These are phyloP conservation scores for Sicyos edulis DNA, from an alignment of 306 rosid genomes.

Conservation along the genomic window DNA sequence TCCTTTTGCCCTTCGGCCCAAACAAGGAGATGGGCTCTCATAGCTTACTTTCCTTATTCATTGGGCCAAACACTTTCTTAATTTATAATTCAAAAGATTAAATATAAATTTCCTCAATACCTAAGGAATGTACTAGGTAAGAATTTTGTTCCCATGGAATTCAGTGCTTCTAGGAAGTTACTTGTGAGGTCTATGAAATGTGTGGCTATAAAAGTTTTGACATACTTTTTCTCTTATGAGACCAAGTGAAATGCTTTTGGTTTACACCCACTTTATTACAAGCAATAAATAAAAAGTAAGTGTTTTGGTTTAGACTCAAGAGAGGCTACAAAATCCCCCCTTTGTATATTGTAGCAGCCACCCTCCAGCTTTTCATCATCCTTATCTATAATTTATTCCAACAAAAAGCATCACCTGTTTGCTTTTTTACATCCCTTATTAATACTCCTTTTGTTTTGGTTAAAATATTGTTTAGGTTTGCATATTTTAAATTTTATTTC, in stretches of 20 bases:
- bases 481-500: too few species aligned
- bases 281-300: neutral
- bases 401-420: neutral
- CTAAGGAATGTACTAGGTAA: neutral
- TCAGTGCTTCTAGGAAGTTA: constrained; percentile 5
- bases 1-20: too few species aligned
- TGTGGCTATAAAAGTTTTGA: neutral
- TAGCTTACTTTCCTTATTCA: too few species aligned
- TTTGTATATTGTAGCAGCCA: neutral
- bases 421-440: constrained; percentile 1
- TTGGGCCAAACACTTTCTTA: too few species aligned
- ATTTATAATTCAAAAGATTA: too few species aligned
- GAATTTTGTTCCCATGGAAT: neutral
- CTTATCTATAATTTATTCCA: constrained; percentile 1
- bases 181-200: neutral
- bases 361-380: neutral
- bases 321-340: neutral
- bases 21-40: too few species aligned
- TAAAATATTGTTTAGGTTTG: too few species aligned
- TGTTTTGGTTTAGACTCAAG: neutral
- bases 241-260: neutral
- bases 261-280: neutral
- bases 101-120: too few species aligned
- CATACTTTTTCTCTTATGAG: neutral
- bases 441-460: neutral